These are phyloP conservation scores for Phaeosphaeriaceae sp. DNA, from an alignment of 2,329 filamentous ascomycete species.

Conservation along the genomic window DNA sequence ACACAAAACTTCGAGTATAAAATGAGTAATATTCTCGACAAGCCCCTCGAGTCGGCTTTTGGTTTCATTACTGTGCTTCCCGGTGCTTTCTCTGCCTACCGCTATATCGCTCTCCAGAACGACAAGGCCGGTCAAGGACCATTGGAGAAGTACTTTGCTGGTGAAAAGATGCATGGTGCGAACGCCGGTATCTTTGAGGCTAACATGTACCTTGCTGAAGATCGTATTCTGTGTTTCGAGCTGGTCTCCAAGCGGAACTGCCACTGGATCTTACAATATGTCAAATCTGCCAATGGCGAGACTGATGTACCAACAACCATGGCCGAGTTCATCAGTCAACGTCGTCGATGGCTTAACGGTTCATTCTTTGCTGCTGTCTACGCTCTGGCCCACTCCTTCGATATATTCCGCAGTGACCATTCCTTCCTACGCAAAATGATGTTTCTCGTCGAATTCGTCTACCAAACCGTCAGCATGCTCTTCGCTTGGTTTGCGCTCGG, in stretches of 20 bases:
- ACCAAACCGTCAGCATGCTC: constrained; percentile 95
- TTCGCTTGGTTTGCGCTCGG: constrained; percentile 98
- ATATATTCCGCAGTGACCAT: constrained; percentile 93
- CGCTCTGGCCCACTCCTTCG: constrained; percentile 91
- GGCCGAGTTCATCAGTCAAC: constrained; percentile 92
- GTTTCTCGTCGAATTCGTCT: constrained; percentile 91
- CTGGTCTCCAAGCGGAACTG: constrained; percentile 97
- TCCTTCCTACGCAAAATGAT: constrained; percentile 84
- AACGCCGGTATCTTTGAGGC: constrained; percentile 96
- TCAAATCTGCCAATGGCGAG: constrained; percentile 96
- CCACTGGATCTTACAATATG: constrained; percentile 96
- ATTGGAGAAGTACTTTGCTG: constrained; percentile 94
- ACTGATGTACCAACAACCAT: constrained; percentile 96
- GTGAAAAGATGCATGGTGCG: constrained; percentile 92
- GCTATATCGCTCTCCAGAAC: constrained; percentile 92
- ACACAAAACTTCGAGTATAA: constrained; percentile 99
- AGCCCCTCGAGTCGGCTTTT: constrained; percentile 95
- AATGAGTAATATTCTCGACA: constrained; percentile 99
- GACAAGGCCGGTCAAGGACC: constrained; percentile 94
- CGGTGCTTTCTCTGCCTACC: constrained; percentile 97
- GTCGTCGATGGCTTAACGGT: constrained; percentile 96
- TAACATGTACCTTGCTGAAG: constrained; percentile 99
- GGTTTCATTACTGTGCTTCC: constrained; percentile 97
- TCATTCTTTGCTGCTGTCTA: constrained; percentile 98
- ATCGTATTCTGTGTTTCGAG: constrained; percentile 98